A percentile compares a stretch with the other conserved stretches of the same genome.
phyloP scores from a whole-genome alignment of 345 rosid species.

The Acer campestre region DNA sequence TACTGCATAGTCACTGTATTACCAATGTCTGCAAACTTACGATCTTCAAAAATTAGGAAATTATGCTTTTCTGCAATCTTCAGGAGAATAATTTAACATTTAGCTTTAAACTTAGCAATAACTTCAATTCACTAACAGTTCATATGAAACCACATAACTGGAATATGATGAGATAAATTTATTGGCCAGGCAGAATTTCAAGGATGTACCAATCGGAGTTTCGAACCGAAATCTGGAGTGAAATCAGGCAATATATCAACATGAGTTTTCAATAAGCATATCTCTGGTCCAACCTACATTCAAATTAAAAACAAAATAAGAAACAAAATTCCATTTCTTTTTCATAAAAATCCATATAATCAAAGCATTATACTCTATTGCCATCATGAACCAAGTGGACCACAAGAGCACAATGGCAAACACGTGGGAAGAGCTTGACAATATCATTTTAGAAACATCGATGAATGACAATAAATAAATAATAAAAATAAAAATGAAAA shows the following conservation, averaged over 20 bases:
- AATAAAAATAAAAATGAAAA: no score
- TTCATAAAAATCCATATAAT: neutral
- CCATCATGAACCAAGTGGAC: no score
- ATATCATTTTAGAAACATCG: no score
- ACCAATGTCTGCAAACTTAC: constrained; percentile 98
- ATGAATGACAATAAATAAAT: no score
- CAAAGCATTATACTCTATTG: no score
- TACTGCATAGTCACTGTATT: constrained; percentile 98
- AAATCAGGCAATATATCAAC: constrained; percentile 96
- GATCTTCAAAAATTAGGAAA: constrained; percentile 92
- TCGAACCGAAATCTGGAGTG: constrained; percentile 89
- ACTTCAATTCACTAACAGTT: neutral
- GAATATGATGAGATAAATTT: neutral
- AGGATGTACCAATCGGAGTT: constrained; percentile 65
- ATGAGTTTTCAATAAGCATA: constrained; percentile 92
- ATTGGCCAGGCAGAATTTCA: neutral
- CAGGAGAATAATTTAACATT: neutral
- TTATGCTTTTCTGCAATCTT: constrained; percentile 91
- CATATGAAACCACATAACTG: neutral
- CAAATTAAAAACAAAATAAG: neutral
- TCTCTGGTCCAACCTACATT: constrained; percentile 91
- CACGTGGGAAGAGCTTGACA: no score
- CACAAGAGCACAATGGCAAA: no score
- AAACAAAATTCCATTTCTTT: neutral
- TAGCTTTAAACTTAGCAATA: constrained; percentile 1